phyloP scores from a whole-genome alignment of 345 rosid species.

The Punica granatum region DNA sequence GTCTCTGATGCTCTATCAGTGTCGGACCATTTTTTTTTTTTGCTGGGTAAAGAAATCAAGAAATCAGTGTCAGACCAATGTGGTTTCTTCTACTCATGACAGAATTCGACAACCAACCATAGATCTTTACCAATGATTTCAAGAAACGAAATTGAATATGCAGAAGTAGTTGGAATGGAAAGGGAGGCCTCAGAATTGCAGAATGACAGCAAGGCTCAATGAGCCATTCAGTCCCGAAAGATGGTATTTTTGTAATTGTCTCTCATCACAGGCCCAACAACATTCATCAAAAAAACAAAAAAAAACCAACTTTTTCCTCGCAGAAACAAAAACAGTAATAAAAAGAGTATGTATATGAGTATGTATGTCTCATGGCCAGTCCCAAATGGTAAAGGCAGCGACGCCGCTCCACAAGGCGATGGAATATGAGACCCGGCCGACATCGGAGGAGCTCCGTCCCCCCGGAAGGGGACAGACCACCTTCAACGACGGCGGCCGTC shows the following conservation, averaged over 20 bases:
- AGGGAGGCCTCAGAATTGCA: constrained; percentile 44
- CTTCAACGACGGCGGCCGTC: constrained; percentile 20
- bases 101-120: too few species aligned
- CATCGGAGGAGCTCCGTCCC: constrained; percentile 15
- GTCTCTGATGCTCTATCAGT: too few species aligned
- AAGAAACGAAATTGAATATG: neutral
- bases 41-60: too few species aligned
- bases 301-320: neutral
- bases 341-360: neutral
- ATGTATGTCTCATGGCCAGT: constrained; percentile 41
- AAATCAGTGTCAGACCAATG: too few species aligned
- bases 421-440: constrained; percentile 44
- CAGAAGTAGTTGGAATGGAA: neutral
- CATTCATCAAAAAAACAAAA: neutral
- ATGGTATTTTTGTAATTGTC: constrained; percentile 23
- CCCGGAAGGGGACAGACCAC: neutral
- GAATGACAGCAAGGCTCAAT: constrained; percentile 34
- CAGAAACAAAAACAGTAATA: too few species aligned
- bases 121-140: too few species aligned
- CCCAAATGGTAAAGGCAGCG: constrained; percentile 40
- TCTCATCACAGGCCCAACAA: constrained; percentile 34
- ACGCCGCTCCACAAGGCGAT: constrained; percentile 53
- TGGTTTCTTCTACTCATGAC: too few species aligned
- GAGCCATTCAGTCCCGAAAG: constrained; percentile 57
- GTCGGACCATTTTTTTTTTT: too few species aligned